Base-by-base conservation (phyloP, 2,329 filamentous ascomycete genomes). In the Ustulina deusta region DNA sequence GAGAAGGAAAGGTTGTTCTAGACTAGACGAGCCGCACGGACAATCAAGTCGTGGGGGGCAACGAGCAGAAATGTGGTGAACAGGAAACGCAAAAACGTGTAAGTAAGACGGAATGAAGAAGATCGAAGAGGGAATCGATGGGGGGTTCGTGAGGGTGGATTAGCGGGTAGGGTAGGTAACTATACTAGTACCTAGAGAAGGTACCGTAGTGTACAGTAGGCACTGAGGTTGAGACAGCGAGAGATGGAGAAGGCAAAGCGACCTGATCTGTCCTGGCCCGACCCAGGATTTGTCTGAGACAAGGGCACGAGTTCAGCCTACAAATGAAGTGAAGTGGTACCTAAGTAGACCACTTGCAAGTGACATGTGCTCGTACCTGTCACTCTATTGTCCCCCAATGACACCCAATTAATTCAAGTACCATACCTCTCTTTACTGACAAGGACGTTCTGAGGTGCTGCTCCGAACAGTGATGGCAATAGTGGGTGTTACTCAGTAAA, bases 311-410 rank as follows among this genome's bases (percentile, higher is more conserved):
- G 61, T 68, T 65, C 64, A 63, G 59, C 54, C 55, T 61, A 61
- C 65, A 60, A 58, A 38, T 55, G 42, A 49, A 68, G 40, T n/a
- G n/a, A n/a, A n/a, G n/a, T n/a, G n/a, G n/a, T n/a, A n/a, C n/a
- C n/a, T n/a, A n/a, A n/a, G n/a, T n/a, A n/a, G n/a, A n/a, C n/a
- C n/a, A n/a, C n/a, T n/a, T 32, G 29, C 29, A 20, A 29, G 54
- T 57, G 58, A 62, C 66, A 63, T 63, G 61, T 68, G 57, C 61
- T 63, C 52, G 61, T 64, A 61, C 58, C 63, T 61, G 51, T 44
- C 46, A 62, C 51, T 13, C 49, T 63, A 58, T 20, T 32, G 22
- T 49, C 0, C 38, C 38, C 52, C 57, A 58, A 25, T 62, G 54
- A 42, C 54, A 42, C 36, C 36, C 54, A 17, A 29, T 42, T 56